These are phyloP conservation scores for Effrenium voratum DNA, from an alignment of 73 alveolate species.

Conservation along the genomic window DNA sequence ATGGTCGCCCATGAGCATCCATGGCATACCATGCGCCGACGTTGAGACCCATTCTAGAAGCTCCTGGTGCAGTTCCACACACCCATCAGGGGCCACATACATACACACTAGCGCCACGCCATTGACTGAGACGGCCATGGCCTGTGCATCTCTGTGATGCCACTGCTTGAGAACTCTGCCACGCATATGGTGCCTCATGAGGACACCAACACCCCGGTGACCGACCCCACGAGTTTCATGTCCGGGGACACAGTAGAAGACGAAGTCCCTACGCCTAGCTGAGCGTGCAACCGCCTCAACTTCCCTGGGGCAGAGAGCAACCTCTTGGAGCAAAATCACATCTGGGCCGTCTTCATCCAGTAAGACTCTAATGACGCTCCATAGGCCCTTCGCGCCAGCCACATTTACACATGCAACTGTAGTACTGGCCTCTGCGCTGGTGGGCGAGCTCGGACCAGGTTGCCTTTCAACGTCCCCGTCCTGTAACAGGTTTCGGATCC, in stretches of 20 bases:
- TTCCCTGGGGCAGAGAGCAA: background rate
- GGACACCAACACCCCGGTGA: constrained; percentile 18
- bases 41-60: background rate
- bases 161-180: background rate
- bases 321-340: constrained; percentile 1
- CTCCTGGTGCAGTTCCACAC: background rate
- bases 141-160: constrained; percentile 1
- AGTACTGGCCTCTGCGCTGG: background rate
- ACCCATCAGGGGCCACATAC: background rate
- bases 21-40: background rate
- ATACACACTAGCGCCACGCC: background rate
- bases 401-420: background rate
- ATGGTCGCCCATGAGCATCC: background rate
- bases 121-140: background rate
- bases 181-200: background rate
- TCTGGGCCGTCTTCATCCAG: background rate
- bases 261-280: background rate
- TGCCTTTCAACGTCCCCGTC: constrained; percentile 25
- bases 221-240: background rate
- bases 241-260: background rate
- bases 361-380: background rate
- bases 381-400: background rate
- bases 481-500: constrained; percentile 14
- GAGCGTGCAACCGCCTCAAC: background rate
- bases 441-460: background rate